Evolutionary conservation across 2,329 filamentous ascomycete genomes (phyloP), one percentile per base, ranked within the genome.

Genomic region (Fusarium pseudocircinatum): DNA sequence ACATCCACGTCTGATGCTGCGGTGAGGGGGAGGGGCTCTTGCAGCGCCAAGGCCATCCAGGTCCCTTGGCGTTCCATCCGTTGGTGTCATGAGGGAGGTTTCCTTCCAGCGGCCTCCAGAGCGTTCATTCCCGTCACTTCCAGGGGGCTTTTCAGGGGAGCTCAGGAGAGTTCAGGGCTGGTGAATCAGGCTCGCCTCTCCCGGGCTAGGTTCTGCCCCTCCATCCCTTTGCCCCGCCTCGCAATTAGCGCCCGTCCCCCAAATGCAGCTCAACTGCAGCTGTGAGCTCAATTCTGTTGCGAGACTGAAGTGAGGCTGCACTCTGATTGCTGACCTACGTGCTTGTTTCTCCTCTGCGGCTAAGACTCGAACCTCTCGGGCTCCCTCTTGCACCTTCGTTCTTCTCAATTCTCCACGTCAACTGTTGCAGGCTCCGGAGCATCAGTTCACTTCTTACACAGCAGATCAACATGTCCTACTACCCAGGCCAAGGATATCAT

Each of bases 401-500:
- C 39, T n/a, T 39, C 44, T 54, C 26, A 13, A 39, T 44, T 56
- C 59, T 46, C 42, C 50, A 54, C 44, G 44, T 60, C 42, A 44
- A 70, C 47, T 37, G 34, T 60, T 64, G 40, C 50, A 58, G 32
- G 32, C 56, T n/a, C 20, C 11, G n/a, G 34, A 67, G 24, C 46
- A 70, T 53, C 53, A 49, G 36, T 34, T 57, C 43, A 60, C 37
- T 37, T 63, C 57, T 34, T 49, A 49, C 46, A 73, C 47, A 61
- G 32, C 46, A 54, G 22, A 53, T 50, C 62, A 61, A 58, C 73
- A 84, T 84, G 82, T 83, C 82, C 47, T 81, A 82, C 72, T 84
- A 82, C 77, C 83, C 83, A 37, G 83, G 83, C 60, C 83, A 84
- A 75, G 82, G 84, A 70, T 78, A 83, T 49, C 76, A 84, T 74